Evolutionary conservation across 176 grass and related monocot species (phyloP).

Genomic region (Tuctoria greenei): DNA sequence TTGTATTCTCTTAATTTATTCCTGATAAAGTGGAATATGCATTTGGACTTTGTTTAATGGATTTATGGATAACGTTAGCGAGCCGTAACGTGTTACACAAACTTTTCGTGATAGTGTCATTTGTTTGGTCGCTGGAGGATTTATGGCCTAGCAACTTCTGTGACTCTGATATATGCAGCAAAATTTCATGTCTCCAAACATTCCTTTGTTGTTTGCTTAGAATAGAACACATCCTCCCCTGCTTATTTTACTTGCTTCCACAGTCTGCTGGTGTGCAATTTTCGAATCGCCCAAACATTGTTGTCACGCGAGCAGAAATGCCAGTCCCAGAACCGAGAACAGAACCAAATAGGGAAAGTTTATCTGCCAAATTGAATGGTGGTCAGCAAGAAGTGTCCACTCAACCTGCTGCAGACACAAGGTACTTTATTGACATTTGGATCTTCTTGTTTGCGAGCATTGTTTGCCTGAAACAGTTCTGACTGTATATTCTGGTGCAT

Average conservation of each 20-base stretch:
- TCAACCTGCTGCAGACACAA: conserved; percentile 56
- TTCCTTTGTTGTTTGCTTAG: conserved; percentile 4
- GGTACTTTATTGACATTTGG: conserved; percentile 50
- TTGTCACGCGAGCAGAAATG: conserved; percentile 47
- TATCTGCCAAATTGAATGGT: conserved; percentile 43
- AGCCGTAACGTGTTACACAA: neutral
- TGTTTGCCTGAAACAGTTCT: neutral
- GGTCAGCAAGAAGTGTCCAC: conserved; percentile 44
- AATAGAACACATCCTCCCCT: conserved; percentile 17
- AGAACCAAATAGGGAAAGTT: conserved; percentile 36
- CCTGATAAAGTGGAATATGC: neutral
- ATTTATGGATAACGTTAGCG: neutral
- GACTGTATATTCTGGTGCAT: conserved; percentile 17
- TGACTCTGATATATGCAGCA: conserved; percentile 15
- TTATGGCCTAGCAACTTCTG: conserved; percentile 20
- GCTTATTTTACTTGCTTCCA: conserved; percentile 14
- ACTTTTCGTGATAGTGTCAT: neutral
- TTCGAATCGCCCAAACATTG: conserved; percentile 53
- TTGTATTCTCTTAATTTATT: conserved; percentile 25
- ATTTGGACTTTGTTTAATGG: neutral
- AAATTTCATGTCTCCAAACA: conserved; percentile 13
- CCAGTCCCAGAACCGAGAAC: conserved; percentile 43
- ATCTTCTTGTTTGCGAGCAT: too few relatives aligned
- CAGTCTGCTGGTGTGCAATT: conserved; percentile 85
- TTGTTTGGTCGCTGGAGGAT: conserved; percentile 2